Evolutionary conservation across 2,329 filamentous ascomycete species (phyloP).

Genomic region (Phialophora macrospora): DNA sequence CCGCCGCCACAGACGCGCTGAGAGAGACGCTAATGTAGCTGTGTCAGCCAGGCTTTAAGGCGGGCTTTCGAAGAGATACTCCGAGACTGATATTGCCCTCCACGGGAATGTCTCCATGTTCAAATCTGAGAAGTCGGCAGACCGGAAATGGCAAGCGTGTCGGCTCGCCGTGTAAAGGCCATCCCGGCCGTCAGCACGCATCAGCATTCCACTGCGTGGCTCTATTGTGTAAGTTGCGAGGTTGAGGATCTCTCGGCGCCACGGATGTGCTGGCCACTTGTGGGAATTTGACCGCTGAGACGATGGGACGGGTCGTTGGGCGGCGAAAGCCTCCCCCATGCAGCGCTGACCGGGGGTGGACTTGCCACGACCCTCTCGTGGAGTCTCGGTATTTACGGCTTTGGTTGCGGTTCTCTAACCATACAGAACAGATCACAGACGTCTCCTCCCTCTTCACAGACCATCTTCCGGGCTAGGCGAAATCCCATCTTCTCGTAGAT

Average conservation of each 20-base stretch:
- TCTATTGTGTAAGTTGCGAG: background rate
- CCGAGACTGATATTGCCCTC: background rate
- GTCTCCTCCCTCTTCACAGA: slow-evolving; percentile 66
- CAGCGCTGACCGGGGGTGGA: background rate
- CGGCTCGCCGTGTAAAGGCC: background rate
- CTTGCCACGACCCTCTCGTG: background rate
- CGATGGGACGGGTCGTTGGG: background rate
- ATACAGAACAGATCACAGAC: slow-evolving; percentile 56
- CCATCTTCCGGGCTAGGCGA: slow-evolving; percentile 66
- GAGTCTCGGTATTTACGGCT: slow-evolving; percentile 6
- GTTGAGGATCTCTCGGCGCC: background rate
- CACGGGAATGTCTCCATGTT: background rate
- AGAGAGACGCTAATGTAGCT: slow-evolving; percentile 1
- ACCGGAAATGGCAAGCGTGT: too few relatives aligned
- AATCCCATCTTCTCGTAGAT: slow-evolving; percentile 76
- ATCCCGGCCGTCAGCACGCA: background rate
- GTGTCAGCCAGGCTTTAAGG: background rate
- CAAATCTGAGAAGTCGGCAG: background rate
- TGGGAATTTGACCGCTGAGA: background rate
- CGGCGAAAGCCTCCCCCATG: background rate
- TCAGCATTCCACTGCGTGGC: background rate
- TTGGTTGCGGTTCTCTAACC: slow-evolving; percentile 36
- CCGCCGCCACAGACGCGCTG: background rate
- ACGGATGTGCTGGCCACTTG: background rate
- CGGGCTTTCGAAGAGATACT: background rate